phyloP scores from a whole-genome alignment of 1,284 basidiomycete species.

The Somion occarium region DNA sequence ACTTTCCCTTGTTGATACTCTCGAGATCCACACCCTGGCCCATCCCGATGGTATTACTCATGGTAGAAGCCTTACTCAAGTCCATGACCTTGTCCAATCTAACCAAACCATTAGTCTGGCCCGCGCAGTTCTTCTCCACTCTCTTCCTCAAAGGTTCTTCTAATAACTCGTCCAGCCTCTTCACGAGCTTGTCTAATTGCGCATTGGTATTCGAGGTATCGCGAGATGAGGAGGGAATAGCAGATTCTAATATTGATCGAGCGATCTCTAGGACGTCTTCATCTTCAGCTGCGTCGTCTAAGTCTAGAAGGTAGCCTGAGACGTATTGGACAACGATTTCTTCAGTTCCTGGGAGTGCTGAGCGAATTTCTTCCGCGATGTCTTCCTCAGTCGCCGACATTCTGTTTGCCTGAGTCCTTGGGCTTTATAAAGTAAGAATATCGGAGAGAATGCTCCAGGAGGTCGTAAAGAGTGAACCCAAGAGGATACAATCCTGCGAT shows the following conservation, averaged over 20 bases:
- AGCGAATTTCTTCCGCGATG: constrained; percentile 76
- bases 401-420: background rate
- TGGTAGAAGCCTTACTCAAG: constrained; percentile 81
- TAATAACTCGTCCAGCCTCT: constrained; percentile 60
- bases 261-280: constrained; percentile 84
- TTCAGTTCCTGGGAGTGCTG: constrained; percentile 82
- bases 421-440: no score
- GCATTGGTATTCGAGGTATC: constrained; percentile 13
- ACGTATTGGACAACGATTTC: constrained; percentile 93
- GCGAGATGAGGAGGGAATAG: constrained; percentile 31
- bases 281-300: constrained; percentile 91
- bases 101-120: constrained; percentile 51
- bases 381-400: constrained; percentile 32
- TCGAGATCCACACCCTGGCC: constrained; percentile 89
- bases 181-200: constrained; percentile 58
- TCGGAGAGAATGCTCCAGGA: no score
- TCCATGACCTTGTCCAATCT: constrained; percentile 94
- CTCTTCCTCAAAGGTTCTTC: constrained; percentile 59
- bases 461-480: background rate
- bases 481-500: background rate
- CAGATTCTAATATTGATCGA: constrained; percentile 69
- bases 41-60: constrained; percentile 83
- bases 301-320: constrained; percentile 86
- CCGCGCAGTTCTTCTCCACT: constrained; percentile 47
- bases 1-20: constrained; percentile 93